A percentile compares a stretch with the other conserved stretches of the same genome.
Conservation (phyloP, 176 grass and related monocot species). For the Cymbopogon citratus region DNA sequence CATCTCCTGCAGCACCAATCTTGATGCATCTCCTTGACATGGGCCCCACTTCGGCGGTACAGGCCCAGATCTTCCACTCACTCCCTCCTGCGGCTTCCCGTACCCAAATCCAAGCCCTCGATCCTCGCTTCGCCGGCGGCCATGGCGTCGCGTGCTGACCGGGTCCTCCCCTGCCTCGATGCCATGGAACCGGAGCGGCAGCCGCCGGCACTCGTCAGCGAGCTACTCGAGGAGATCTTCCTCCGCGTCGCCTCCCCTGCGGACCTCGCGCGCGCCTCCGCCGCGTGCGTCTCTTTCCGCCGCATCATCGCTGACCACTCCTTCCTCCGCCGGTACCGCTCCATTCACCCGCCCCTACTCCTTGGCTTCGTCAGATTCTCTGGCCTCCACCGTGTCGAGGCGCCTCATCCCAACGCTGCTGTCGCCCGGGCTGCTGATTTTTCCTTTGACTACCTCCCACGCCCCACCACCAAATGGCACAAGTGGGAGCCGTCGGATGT, state of each 20-base stretch:
- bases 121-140: no score
- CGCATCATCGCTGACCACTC: not conserved
- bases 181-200: no score
- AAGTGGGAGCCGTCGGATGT: not conserved
- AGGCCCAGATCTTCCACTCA: no score
- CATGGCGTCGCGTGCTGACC: no score
- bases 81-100: no score
- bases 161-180: no score
- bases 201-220: no score
- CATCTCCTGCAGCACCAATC: no score
- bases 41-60: no score
- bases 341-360: slow-evolving; percentile 2
- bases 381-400: not conserved
- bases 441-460: not conserved
- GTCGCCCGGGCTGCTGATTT: not conserved
- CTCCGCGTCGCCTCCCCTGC: not conserved
- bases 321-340: slow-evolving; percentile 18
- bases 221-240: not conserved
- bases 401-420: slow-evolving; percentile 12
- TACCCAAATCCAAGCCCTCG: no score
- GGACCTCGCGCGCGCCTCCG: not conserved
- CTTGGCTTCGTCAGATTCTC: not conserved
- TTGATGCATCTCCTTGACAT: no score
- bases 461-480: no score
- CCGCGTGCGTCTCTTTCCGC: not conserved